These are phyloP conservation scores for Sporobolomyces roseus DNA, from an alignment of 768 basidiomycete species.

Conservation along the genomic window DNA sequence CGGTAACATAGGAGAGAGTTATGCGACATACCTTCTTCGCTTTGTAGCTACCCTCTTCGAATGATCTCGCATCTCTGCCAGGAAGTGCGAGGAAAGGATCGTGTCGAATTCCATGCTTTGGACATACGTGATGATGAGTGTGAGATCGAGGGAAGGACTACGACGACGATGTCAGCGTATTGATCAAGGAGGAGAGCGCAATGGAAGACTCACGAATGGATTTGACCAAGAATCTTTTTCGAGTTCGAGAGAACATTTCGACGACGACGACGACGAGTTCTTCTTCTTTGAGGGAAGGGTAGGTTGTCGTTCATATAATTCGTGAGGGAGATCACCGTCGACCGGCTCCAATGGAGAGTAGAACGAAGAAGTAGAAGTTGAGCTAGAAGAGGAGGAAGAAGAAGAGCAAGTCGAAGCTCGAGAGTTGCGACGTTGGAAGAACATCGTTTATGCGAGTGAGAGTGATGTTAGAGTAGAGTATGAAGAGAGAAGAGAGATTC, in stretches of 20 bases:
- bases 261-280: no score
- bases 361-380: background rate
- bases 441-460: background rate
- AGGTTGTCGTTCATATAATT: background rate
- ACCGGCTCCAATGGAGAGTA: slow-evolving; percentile 13
- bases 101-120: slow-evolving; percentile 30
- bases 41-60: background rate
- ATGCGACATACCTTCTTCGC: background rate
- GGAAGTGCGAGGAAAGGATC: slow-evolving; percentile 26
- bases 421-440: background rate
- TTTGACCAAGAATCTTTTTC: slow-evolving; percentile 8
- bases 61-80: slow-evolving; percentile 10
- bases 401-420: background rate
- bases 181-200: background rate
- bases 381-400: background rate
- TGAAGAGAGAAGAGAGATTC: background rate
- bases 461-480: background rate
- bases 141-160: background rate
- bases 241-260: background rate
- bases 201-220: slow-evolving; percentile 8
- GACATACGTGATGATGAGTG: slow-evolving; percentile 19
- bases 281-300: background rate
- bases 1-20: background rate
- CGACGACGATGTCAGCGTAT: background rate
- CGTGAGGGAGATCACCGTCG: background rate